Evolutionary conservation across 306 rosid genomes (phyloP), one percentile per base, ranked within the genome.

Genomic region (Begonia masoniana): DNA sequence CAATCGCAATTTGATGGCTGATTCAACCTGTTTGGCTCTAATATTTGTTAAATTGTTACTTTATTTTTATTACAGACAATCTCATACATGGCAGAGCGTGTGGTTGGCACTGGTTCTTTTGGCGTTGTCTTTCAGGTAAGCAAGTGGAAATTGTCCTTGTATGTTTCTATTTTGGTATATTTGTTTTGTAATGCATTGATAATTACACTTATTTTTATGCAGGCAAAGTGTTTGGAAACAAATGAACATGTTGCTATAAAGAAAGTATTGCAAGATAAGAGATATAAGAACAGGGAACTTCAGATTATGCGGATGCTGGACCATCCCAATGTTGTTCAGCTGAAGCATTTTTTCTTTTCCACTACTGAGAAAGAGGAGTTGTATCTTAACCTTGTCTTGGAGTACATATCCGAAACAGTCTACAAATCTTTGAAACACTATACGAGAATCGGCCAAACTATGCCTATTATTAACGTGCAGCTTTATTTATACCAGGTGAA

Each of bases 41-140:
- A 31, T 7, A 31, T 5, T 31, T 31, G 39, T 21, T 3, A 43
- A 55, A 46, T 55, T 35, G 65, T 51, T 56, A 53, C 15, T 54
- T 45, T 14, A 2, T 31, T 31, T 62, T 60, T 57, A 61, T 54
- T 59, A 41, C 81, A 88, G 97, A 82, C 82, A 69, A 74, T 82
- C 64, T 80, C 97, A 2, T 88, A 84, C 51, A 84, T 80, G 95
- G 95, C 95, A 19, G 95, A 88, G 72, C 94, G 95, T 9, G 94
- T 88, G 65, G 97, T 88, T 48, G 97, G 97, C 13, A 88, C 89
- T 35, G 97, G 95, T 60, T 88, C 97, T 6, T 88, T 88, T 50
- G 97, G 97, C n/a, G 83, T 84, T 67, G 97, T 88, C 57, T 82
- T 80, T 66, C 95, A 88, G 97, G 97, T 88, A 82, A 36, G 9